Base-by-base conservation (phyloP, 768 basidiomycete species). In the Xerocomus spinulosus region DNA sequence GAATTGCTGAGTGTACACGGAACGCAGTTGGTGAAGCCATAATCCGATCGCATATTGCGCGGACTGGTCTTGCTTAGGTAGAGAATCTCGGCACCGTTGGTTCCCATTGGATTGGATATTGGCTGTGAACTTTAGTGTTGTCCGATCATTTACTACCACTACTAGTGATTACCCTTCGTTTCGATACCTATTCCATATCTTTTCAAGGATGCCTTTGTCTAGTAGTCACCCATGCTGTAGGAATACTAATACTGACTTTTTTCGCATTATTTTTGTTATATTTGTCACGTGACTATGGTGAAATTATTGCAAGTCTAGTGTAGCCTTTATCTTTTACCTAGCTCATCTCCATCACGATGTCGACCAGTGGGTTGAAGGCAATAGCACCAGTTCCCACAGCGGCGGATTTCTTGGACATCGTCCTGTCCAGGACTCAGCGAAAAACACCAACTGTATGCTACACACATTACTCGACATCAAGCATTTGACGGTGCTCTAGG, bases 331-430 rank as follows among this genome's bases (percentile, higher is more conserved):
- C 52, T 48, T n/a, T 37, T 37, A 12, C 30, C 37, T 38, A 49
- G 38, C 26, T 23, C 55, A 40, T 41, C 42, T 32, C 37, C 32
- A 42, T 49, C 58, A 66, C 64, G 44, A 81, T 81, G 79, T 89
- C 89, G 66, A 88, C 90, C 43, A 91, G 87, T 67, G 90, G 92
- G 48, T 78, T 98, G 59, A 97, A 97, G 74, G 86, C 88, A 39
- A 99, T 99, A 66, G 89, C 96, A 42, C 96, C 96, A n/a, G 95
- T 99, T 43, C 96, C 96, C 39, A 96, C 91, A 35, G 92, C 95
- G 55, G 73, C 82, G 14, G 95, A 97, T 70, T 97, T 98, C 62
- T 68, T 95, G 70, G 92, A 95, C 69, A 94, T 95, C 51, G 90
- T 95, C 30, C 66, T 95, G 61, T 91, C 88, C 60, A 93, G 83